Evolutionary conservation across 345 rosid species (phyloP).

Genomic region (Gossypium sturtianum): DNA sequence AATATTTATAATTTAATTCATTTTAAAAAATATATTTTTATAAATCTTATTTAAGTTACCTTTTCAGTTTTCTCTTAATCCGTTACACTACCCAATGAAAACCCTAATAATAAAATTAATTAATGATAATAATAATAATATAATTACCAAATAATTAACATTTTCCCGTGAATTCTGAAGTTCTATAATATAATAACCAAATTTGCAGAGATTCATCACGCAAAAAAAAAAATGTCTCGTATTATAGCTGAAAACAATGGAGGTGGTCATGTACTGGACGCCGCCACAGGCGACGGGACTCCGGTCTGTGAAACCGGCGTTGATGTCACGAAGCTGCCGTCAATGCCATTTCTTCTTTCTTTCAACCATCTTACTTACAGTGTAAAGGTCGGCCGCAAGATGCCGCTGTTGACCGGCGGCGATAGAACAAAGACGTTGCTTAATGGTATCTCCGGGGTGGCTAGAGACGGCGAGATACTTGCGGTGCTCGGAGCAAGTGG

Average conservation of each 20-base stretch:
- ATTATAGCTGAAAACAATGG: constrained; percentile 39
- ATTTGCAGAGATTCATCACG: background rate
- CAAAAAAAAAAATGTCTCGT: constrained; percentile 41
- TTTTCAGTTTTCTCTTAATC: too few species aligned
- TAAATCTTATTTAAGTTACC: too few species aligned
- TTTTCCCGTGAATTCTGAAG: background rate
- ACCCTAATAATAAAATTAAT: background rate
- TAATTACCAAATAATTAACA: background rate
- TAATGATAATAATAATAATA: background rate
- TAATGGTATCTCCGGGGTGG: constrained; percentile 71
- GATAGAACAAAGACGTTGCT: constrained; percentile 54
- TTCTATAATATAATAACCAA: background rate
- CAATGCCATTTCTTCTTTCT: constrained; percentile 58
- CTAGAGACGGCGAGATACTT: constrained; percentile 78
- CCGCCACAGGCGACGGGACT: constrained; percentile 62
- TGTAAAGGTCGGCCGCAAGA: constrained; percentile 48
- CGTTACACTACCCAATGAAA: background rate
- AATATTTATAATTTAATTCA: too few species aligned
- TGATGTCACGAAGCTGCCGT: constrained; percentile 26
- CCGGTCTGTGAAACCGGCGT: constrained; percentile 54
- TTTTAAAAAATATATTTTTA: too few species aligned
- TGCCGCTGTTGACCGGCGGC: constrained; percentile 25
- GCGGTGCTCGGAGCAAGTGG: constrained; percentile 97
- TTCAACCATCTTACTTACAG: constrained; percentile 74
- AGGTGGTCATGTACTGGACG: constrained; percentile 62